A percentile compares a stretch with the other conserved stretches of the same genome.
These are phyloP conservation scores for Entrophospora sp. DNA, from an alignment of 192 early-diverging fungal species.

Conservation along the genomic window DNA sequence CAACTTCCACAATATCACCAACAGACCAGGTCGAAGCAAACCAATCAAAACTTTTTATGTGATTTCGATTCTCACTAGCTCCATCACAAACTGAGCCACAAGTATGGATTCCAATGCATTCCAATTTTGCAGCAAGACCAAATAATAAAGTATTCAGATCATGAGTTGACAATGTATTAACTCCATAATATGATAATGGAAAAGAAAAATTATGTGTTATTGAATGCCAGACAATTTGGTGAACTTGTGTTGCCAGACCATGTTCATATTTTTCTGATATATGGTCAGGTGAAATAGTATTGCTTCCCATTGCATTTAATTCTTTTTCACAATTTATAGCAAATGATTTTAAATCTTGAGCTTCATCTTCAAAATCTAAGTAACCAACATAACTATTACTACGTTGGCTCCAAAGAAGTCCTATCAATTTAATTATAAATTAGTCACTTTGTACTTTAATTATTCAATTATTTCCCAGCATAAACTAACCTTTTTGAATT, in stretches of 20 bases:
- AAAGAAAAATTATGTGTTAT: slow-evolving; percentile 6
- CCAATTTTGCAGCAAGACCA: not conserved
- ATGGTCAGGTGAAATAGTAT: not conserved
- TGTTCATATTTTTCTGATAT: not conserved
- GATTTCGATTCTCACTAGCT: not conserved
- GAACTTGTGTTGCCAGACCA: not conserved
- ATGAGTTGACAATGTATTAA: not conserved
- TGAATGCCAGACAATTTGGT: not conserved
- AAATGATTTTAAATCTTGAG: not conserved
- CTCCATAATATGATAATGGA: not conserved
- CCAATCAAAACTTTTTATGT: slow-evolving; percentile 6
- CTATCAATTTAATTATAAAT: not conserved
- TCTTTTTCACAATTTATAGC: not conserved
- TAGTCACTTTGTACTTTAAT: not conserved
- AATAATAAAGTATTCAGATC: not conserved
- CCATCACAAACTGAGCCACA: too few species aligned
- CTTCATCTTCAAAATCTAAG: not conserved
- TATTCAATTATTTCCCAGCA: not conserved
- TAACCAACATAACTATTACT: not conserved
- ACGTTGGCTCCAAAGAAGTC: not conserved
- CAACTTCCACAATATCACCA: not conserved
- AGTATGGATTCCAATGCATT: not conserved
- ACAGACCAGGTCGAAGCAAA: not conserved
- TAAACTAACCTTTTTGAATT: not conserved
- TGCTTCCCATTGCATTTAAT: not conserved